These are phyloP conservation scores for Triticum turgidum DNA, from an alignment of 176 grass and related monocot species.

Conservation along the genomic window DNA sequence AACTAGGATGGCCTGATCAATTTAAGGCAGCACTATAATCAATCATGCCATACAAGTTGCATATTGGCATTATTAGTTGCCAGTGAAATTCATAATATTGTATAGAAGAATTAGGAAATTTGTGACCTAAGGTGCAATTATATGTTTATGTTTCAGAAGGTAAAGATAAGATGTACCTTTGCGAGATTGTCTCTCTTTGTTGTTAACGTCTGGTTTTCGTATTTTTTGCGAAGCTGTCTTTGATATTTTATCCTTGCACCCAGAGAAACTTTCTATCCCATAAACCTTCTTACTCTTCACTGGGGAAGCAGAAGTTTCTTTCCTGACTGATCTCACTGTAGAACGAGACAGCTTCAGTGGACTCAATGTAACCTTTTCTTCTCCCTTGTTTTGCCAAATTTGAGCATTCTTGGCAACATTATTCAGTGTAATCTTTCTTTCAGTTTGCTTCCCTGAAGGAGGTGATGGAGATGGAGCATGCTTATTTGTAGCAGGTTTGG, in stretches of 20 bases:
- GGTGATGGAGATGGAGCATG: neutral
- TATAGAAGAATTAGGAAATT: neutral
- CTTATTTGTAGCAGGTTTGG: slow-evolving; percentile 14
- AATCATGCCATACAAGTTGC: neutral
- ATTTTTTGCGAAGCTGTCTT: slow-evolving; percentile 40
- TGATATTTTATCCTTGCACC: slow-evolving; percentile 35
- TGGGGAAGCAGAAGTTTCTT: slow-evolving; percentile 28
- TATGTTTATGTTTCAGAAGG: neutral
- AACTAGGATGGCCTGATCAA: neutral
- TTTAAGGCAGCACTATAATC: neutral
- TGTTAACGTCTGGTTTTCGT: slow-evolving; percentile 25
- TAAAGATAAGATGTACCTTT: slow-evolving; percentile 36
- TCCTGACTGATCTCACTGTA: slow-evolving; percentile 8
- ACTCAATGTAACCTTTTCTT: slow-evolving; percentile 22
- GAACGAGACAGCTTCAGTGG: slow-evolving; percentile 43
- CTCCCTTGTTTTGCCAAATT: slow-evolving; percentile 27
- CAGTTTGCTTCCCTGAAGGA: slow-evolving; percentile 26
- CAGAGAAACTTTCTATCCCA: slow-evolving; percentile 15
- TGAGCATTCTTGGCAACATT: slow-evolving; percentile 28
- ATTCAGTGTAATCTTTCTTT: slow-evolving; percentile 34
- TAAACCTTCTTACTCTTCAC: slow-evolving; percentile 36
- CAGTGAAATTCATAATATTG: neutral
- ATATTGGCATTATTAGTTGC: neutral
- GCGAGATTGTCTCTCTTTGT: neutral
- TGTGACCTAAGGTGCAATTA: neutral